A percentile compares a stretch with the other conserved stretches of the same genome.
These are phyloP conservation scores for Meira miltonrushii DNA, from an alignment of 1,284 basidiomycete species.

Conservation along the genomic window DNA sequence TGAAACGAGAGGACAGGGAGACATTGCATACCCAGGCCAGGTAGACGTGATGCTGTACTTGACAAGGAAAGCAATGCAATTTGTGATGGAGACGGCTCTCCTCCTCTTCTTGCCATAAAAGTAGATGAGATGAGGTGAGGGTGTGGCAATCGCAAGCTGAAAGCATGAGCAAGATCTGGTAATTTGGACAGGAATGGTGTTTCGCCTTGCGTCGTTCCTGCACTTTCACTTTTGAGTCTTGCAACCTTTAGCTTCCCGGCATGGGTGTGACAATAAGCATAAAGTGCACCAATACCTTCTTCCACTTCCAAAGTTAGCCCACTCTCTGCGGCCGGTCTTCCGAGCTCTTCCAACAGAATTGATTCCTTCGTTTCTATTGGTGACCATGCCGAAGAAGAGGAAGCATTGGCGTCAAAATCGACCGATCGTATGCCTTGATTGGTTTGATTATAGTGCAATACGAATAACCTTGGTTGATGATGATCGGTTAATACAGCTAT, in stretches of 20 bases:
- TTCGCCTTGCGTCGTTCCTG: neutral
- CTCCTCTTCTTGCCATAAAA: conserved; percentile 18
- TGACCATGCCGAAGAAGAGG: conserved; percentile 5
- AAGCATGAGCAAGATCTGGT: neutral
- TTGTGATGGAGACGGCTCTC: conserved; percentile 13
- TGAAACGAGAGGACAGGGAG: conserved; percentile 49
- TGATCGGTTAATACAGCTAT: conserved; percentile 36
- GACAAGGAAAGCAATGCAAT: conserved; percentile 45
- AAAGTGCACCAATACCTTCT: conserved; percentile 12
- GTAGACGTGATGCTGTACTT: conserved; percentile 28
- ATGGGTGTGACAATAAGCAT: conserved; percentile 29
- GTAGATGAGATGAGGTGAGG: conserved; percentile 30
- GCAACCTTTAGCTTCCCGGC: conserved; percentile 29
- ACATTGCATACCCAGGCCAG: conserved; percentile 39
- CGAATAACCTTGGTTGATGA: conserved; percentile 28
- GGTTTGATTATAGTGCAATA: conserved; percentile 8
- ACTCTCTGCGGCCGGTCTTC: conserved; percentile 32
- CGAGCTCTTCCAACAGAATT: conserved; percentile 31
- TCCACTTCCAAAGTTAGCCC: conserved; percentile 24
- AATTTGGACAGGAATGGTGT: neutral
- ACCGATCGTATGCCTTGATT: conserved; percentile 12
- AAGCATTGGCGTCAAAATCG: neutral
- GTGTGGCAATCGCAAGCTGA: conserved; percentile 34
- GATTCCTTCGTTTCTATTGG: neutral
- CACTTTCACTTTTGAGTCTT: conserved; percentile 14